These are phyloP conservation scores for Morella rubra DNA, from an alignment of 306 rosid species.

Conservation along the genomic window DNA sequence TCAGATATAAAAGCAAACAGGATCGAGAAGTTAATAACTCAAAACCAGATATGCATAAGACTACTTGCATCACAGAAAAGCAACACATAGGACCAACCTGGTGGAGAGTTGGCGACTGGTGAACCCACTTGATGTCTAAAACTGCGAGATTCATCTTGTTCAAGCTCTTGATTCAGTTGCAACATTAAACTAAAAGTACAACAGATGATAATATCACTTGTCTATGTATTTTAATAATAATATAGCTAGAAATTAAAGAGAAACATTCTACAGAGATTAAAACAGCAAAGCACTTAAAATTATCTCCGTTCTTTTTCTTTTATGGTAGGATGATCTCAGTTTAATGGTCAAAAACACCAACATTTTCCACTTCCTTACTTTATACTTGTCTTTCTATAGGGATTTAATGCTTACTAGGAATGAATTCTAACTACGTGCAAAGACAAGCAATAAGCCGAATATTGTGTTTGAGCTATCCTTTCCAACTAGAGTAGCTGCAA, in stretches of 20 bases:
- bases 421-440: background rate
- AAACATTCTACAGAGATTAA: slow-evolving; percentile 13
- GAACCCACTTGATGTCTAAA: slow-evolving; percentile 84
- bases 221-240: slow-evolving; percentile 8
- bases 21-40: slow-evolving; percentile 2
- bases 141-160: slow-evolving; percentile 82
- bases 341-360: background rate
- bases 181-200: slow-evolving; percentile 67
- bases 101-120: slow-evolving; percentile 86
- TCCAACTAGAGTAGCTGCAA: background rate
- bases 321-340: background rate
- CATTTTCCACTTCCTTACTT: background rate
- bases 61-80: slow-evolving; percentile 12
- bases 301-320: no score
- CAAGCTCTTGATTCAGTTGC: slow-evolving; percentile 92
- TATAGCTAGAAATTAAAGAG: slow-evolving; percentile 15
- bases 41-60: slow-evolving; percentile 10
- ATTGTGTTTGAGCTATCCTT: background rate
- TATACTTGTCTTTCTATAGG: background rate
- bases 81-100: slow-evolving; percentile 59
- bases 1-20: slow-evolving; percentile 25
- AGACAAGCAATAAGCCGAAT: background rate
- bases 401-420: background rate
- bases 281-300: slow-evolving; percentile 9
- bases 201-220: slow-evolving; percentile 16